phyloP scores from a whole-genome alignment of 1,284 basidiomycete species.

The Trametes polyzona region DNA sequence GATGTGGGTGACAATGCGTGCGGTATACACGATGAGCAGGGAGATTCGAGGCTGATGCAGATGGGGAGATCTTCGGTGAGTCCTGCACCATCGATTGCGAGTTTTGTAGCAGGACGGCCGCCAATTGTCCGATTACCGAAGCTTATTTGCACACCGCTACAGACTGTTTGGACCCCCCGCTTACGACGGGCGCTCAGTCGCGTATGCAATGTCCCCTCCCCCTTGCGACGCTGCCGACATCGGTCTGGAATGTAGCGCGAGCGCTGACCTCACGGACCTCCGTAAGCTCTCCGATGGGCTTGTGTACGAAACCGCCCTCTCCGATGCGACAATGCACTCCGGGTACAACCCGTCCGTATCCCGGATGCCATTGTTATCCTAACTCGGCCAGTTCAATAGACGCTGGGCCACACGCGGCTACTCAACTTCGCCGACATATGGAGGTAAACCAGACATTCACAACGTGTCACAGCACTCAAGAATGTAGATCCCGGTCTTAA shows the following conservation, averaged over 20 bases:
- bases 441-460: not conserved
- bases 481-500: not conserved
- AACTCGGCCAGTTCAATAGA: not conserved
- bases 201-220: too few species aligned
- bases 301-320: not conserved
- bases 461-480: not conserved
- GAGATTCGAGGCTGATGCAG: not conserved
- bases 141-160: not conserved
- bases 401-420: not conserved
- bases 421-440: too few species aligned
- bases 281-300: not conserved
- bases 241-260: not conserved
- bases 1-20: not conserved
- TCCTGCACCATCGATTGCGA: not conserved
- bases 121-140: not conserved
- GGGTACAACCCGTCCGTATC: not conserved
- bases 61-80: not conserved
- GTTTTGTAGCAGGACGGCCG: not conserved
- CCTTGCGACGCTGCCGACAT: not conserved
- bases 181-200: not conserved
- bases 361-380: not conserved
- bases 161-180: not conserved
- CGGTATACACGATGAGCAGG: not conserved
- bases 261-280: not conserved
- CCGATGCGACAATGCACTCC: not conserved